Evolutionary conservation across 805 yeast species (phyloP), one percentile per base, ranked within the genome.

Genomic region (Schwanniomyces pseudopolymorphus): DNA sequence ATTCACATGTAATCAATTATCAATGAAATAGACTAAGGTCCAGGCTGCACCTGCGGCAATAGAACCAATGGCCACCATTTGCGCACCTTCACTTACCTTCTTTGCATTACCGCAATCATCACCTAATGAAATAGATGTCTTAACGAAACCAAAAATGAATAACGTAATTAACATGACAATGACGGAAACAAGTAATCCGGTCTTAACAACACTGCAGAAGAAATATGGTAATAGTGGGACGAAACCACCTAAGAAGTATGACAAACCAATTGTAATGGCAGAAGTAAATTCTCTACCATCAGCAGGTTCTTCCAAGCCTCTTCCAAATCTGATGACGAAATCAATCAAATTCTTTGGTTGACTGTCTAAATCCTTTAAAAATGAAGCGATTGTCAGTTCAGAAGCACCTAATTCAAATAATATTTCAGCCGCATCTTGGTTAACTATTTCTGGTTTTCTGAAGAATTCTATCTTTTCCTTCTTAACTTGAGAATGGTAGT

Each of bases 41-140:
- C 96, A 92, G 9, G 99, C 99, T 20, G 96, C 87, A 4, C 96
- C 96, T 4, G 99, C 98, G 19, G 99, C 98, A 26, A 87, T 72
- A n/a, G 97, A 95, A 33, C 99, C 99, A 42, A 89, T 91, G n/a
- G 85, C 67, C 44, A 89, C 83, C 98, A 94, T 92, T 69, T 89
- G 95, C 16, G 85, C 47, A 38, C 97, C 98, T 66, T 91, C 97
- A 43, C 74, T 69, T 3, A 85, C 69, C 59, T 85, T 85, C 52
- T 79, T 81, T 51, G 62, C 57, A 1, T 63, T 58, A n/a, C 88
- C 77, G 56, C 87, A 80, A 50, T 83, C 90, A 20, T 80, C 82
- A 45, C 95, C 96, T 72, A 91, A 81, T 3, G 97, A 86, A 43
- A 90, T 80, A 37, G 85, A 69, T 13, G 97, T 89, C 73, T 92